Base-by-base conservation (phyloP, 2,329 filamentous ascomycete species). In the Aureobasidium mangrovei region DNA sequence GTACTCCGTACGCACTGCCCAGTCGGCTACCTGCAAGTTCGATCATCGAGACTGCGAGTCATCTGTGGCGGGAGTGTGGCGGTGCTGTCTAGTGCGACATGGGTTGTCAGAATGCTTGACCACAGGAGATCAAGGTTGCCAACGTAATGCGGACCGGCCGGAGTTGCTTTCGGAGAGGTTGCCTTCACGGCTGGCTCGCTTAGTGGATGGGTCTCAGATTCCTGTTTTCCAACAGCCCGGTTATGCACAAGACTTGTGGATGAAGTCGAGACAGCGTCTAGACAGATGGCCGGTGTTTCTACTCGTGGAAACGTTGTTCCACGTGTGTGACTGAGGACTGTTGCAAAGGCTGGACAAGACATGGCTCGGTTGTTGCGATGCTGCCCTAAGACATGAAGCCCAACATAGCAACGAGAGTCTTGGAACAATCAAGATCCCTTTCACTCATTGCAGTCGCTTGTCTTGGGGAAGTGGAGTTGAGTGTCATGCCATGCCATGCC, bases 1-100 rank as follows among this genome's bases (percentile, higher is more conserved):
- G 32, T 35, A n/a, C n/a, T n/a, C n/a, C n/a, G n/a, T n/a, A 18
- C 10, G 31, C 39, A 44, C 49, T 40, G 49, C 49, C 49, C 39
- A 35, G 26, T 36, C 49, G 49, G 39, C 40, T 53, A 38, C 29
- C 24, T 26, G 44, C 49, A 7, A 18, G 24, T 18, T 28, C 39
- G 39, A 44, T 44, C 41, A 44, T 44, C 41, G 41, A 44, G 12
- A 31, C 7, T 44, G 41, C 41, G 40, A 36, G 40, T 42, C 27
- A 31, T 36, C 24, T 27, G n/a, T 26, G 32, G 32, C 32, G 10
- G 32, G 7, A 12, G 12, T 28, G 40, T 53, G 49, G 49, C 49
- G 31, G 40, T 36, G 49, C 40, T 10, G 41, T 44, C n/a, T 7
- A 7, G 32, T 35, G 7, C 10, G 32, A 38, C 18, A 53, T 41